Evolutionary conservation across 2,329 filamentous ascomycete genomes (phyloP).

Genomic region (Parascedosporium putredinis): DNA sequence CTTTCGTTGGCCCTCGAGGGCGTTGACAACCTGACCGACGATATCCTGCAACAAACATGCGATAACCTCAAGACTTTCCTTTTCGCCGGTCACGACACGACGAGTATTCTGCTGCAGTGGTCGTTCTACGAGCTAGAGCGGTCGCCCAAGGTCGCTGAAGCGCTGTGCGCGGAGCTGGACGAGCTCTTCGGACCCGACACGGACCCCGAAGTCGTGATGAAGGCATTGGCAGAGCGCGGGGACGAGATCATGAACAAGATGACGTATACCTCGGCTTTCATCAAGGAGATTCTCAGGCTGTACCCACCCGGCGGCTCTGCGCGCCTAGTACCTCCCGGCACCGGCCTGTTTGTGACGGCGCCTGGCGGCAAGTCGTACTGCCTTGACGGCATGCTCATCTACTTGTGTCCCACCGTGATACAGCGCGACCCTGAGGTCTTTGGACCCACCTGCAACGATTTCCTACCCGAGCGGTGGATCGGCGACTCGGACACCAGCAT

Average conservation of each 20-base stretch:
- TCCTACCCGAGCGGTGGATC: conserved; percentile 29
- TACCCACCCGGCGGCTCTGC: conserved; percentile 23
- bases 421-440: conserved; percentile 24
- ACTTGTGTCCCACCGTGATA: conserved; percentile 22
- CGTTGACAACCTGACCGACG: conserved; percentile 16
- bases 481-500: conserved; percentile 3
- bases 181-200: conserved; percentile 21
- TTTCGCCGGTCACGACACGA: conserved; percentile 32
- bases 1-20: conserved; percentile 23
- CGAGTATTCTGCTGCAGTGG: conserved; percentile 26
- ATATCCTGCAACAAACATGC: conserved; percentile 19
- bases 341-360: conserved; percentile 19
- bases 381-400: conserved; percentile 25
- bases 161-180: conserved; percentile 25
- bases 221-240: conserved; percentile 12
- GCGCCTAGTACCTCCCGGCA: conserved; percentile 17
- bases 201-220: conserved; percentile 11
- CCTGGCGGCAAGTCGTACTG: conserved; percentile 18
- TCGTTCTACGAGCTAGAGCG: conserved; percentile 25
- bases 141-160: conserved; percentile 17
- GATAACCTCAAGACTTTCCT: conserved; percentile 29
- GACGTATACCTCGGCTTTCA: conserved; percentile 24
- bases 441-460: conserved; percentile 24
- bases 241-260: conserved; percentile 22
- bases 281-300: conserved; percentile 26